Evolutionary conservation across 164 flowering plant genomes (phyloP).

Genomic region (Stephania japonica): DNA sequence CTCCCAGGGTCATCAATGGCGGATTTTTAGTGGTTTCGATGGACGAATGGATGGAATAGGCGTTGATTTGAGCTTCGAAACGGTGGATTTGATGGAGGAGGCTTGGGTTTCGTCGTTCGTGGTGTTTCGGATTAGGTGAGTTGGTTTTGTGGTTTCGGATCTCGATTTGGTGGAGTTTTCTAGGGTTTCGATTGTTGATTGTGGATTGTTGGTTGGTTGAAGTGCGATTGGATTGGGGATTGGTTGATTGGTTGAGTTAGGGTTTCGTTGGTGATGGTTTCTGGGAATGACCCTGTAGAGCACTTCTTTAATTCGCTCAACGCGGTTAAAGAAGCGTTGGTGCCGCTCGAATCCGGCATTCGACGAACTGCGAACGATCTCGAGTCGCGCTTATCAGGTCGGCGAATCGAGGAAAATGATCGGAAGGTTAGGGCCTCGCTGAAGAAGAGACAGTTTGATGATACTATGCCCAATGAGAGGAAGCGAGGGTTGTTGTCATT

Average conservation of each 20-base stretch:
- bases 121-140: not conserved
- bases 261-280: conserved; percentile 29
- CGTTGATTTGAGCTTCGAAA: not conserved
- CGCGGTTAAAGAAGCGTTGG: conserved; percentile 51
- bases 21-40: not conserved
- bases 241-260: not conserved
- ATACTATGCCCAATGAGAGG: conserved; percentile 36
- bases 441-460: conserved; percentile 34
- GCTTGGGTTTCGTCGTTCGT: not conserved
- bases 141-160: conserved; percentile 1
- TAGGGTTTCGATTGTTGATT: not conserved
- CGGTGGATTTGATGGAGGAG: not conserved
- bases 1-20: not conserved
- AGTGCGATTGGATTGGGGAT: not conserved
- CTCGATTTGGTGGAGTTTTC: conserved; percentile 3
- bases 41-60: not conserved
- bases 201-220: not conserved
- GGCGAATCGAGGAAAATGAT: conserved; percentile 9
- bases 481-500: conserved; percentile 41
- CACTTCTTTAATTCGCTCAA: conserved; percentile 64
- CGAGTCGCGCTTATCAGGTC: conserved; percentile 43
- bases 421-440: conserved; percentile 16
- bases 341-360: conserved; percentile 64
- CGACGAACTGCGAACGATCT: conserved; percentile 60
- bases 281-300: conserved; percentile 66